Conservation (phyloP, 495 filamentous ascomycete genomes). For the Xylaria venustula region DNA sequence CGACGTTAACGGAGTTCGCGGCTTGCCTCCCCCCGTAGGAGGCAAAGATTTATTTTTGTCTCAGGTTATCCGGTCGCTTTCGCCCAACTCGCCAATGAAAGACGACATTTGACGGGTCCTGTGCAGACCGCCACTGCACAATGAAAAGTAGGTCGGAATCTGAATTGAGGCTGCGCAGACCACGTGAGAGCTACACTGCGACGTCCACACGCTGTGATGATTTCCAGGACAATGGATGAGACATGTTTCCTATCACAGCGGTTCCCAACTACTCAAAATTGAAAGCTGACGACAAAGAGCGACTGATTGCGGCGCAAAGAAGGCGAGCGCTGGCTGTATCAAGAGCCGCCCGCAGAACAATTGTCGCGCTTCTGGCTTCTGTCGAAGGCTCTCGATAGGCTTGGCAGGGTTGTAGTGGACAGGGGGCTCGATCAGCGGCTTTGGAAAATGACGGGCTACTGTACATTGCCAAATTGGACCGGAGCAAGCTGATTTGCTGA, state of each 20-base stretch:
- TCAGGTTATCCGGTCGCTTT: slow-evolving; percentile 4
- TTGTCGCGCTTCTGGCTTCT: slow-evolving; percentile 11
- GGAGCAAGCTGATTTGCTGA: slow-evolving; percentile 23
- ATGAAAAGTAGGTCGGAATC: not conserved
- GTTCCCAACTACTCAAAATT: not conserved
- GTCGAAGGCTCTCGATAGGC: slow-evolving; percentile 1
- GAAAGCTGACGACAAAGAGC: not conserved
- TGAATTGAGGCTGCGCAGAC: slow-evolving; percentile 11
- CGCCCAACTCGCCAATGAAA: slow-evolving; percentile 6
- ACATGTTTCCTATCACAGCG: not conserved
- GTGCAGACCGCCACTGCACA: not conserved
- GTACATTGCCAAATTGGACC: slow-evolving; percentile 29
- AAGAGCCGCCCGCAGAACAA: slow-evolving; percentile 11
- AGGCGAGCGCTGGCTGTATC: not conserved
- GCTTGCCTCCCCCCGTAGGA: not conserved
- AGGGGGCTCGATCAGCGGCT: slow-evolving; percentile 22
- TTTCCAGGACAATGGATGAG: not conserved
- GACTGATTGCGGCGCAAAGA: not conserved
- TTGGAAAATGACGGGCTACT: slow-evolving; percentile 28
- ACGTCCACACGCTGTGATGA: not conserved
- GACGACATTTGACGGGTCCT: slow-evolving; percentile 2
- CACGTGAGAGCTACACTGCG: not conserved
- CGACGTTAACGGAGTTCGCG: slow-evolving; percentile 1
- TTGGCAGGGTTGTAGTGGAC: slow-evolving; percentile 22
- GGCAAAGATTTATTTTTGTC: slow-evolving; percentile 13